Percentiles rank a stretch among this genome's conserved stretches.
phyloP scores from a whole-genome alignment of 2,329 filamentous ascomycete genomes.

The Alternaria hordeiaustralica region DNA sequence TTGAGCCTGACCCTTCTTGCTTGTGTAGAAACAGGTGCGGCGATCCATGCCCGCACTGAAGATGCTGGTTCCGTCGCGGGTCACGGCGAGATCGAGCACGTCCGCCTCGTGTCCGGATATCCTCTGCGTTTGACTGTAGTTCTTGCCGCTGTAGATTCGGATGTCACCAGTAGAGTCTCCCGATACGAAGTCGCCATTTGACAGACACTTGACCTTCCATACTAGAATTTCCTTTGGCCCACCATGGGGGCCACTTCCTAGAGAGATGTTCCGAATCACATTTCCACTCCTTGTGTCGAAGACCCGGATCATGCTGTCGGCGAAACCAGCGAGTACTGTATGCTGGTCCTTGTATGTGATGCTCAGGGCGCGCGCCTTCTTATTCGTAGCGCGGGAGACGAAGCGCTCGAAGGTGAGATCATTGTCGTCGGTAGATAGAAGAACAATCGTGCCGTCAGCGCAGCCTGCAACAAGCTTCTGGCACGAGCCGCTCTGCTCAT shows the following conservation, averaged over 20 bases:
- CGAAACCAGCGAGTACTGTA: constrained; percentile 86
- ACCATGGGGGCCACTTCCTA: constrained; percentile 78
- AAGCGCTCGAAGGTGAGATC: constrained; percentile 81
- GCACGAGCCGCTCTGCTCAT: constrained; percentile 33
- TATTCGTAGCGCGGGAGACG: constrained; percentile 76
- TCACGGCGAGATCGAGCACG: constrained; percentile 84
- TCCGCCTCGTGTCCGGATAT: constrained; percentile 89
- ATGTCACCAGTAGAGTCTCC: constrained; percentile 95
- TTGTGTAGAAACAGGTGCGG: constrained; percentile 80
- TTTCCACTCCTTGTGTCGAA: constrained; percentile 84
- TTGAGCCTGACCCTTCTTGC: constrained; percentile 31
- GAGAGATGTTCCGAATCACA: constrained; percentile 79
- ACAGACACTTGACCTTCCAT: constrained; percentile 89
- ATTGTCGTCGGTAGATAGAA: constrained; percentile 85
- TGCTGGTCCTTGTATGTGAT: constrained; percentile 87
- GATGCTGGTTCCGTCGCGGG: constrained; percentile 79
- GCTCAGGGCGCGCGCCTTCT: constrained; percentile 88
- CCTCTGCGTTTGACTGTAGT: constrained; percentile 85
- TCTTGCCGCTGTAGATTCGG: constrained; percentile 91
- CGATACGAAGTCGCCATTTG: constrained; percentile 88
- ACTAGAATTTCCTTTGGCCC: constrained; percentile 86
- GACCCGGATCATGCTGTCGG: constrained; percentile 92
- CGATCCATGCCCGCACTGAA: constrained; percentile 93
- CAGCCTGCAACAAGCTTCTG: constrained; percentile 84
- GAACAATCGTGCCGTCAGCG: constrained; percentile 85